A percentile compares a stretch with the other conserved stretches of the same genome.
These are phyloP conservation scores for Picochlorum sp. DNA, from an alignment of 139 green algal genomes.

Conservation along the genomic window DNA sequence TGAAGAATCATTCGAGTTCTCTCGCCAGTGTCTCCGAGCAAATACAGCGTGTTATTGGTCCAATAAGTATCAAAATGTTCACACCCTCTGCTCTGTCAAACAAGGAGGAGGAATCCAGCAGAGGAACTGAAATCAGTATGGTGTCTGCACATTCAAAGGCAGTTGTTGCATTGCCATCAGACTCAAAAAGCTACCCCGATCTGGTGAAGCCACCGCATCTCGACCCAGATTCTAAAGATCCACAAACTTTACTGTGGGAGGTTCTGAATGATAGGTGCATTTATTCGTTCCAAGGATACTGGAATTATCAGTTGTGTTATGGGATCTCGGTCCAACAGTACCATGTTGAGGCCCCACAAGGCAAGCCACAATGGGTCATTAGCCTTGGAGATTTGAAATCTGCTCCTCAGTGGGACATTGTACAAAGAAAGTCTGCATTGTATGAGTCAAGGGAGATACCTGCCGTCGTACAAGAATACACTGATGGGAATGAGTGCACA, in stretches of 20 bases:
- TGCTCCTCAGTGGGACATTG: neutral
- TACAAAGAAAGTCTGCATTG: neutral
- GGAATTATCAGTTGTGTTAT: constrained; percentile 15
- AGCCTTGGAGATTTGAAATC: neutral
- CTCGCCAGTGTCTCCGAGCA: too few species aligned
- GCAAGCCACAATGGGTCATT: neutral
- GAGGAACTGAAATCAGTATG: too few species aligned
- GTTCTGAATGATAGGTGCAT: neutral
- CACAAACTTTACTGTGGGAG: constrained; percentile 1
- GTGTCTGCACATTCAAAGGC: too few species aligned
- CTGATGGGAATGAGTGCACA: neutral
- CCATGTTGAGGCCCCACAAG: neutral
- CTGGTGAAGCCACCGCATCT: neutral
- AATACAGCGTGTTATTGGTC: too few species aligned
- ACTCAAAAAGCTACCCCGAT: neutral
- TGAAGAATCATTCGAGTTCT: too few species aligned
- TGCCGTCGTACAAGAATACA: neutral
- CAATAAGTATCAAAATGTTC: too few species aligned
- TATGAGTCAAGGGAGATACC: neutral
- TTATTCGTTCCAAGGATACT: constrained; percentile 7
- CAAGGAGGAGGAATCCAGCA: too few species aligned
- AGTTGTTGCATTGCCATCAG: too few species aligned
- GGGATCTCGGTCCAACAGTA: neutral
- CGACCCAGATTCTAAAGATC: neutral
- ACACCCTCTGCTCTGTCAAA: too few species aligned